Percentiles rank a stretch among this genome's conserved stretches.
Evolutionary conservation across 768 basidiomycete genomes (phyloP).

Genomic region (Porphyrellus cyaneotinctus): DNA sequence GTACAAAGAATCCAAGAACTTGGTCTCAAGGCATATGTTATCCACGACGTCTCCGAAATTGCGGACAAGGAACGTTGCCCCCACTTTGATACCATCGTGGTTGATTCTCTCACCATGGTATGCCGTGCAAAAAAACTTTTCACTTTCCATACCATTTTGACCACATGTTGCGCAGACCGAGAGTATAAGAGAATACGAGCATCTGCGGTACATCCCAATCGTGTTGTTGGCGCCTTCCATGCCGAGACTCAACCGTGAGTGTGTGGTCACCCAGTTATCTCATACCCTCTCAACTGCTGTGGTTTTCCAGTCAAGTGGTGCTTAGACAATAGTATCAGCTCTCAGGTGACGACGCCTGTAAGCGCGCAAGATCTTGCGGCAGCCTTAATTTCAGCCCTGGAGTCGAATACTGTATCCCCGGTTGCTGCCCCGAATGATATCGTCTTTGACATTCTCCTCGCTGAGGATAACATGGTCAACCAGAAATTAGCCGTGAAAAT

Average conservation of each 20-base stretch:
- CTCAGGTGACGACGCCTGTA: conserved; percentile 90
- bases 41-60: conserved; percentile 77
- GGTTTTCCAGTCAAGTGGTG: conserved; percentile 81
- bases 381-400: conserved; percentile 89
- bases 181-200: conserved; percentile 85
- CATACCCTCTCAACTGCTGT: conserved; percentile 5
- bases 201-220: conserved; percentile 93
- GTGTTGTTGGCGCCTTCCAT: conserved; percentile 82
- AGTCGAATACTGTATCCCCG: conserved; percentile 89
- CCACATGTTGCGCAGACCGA: conserved; percentile 60
- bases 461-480: conserved; percentile 95
- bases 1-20: conserved; percentile 74
- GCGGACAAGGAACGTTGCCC: conserved; percentile 77
- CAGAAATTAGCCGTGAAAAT: conserved; percentile 97
- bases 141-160: conserved; percentile 2
- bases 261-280: background rate
- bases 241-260: conserved; percentile 70
- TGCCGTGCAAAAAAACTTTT: conserved; percentile 32
- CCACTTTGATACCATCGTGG: conserved; percentile 92
- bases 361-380: conserved; percentile 85
- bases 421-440: conserved; percentile 83
- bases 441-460: conserved; percentile 88
- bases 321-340: conserved; percentile 91
- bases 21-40: conserved; percentile 70
- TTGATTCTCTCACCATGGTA: conserved; percentile 84